Evolutionary conservation across 1,284 basidiomycete species (phyloP).

Genomic region (Hypsizygus ulmarius): DNA sequence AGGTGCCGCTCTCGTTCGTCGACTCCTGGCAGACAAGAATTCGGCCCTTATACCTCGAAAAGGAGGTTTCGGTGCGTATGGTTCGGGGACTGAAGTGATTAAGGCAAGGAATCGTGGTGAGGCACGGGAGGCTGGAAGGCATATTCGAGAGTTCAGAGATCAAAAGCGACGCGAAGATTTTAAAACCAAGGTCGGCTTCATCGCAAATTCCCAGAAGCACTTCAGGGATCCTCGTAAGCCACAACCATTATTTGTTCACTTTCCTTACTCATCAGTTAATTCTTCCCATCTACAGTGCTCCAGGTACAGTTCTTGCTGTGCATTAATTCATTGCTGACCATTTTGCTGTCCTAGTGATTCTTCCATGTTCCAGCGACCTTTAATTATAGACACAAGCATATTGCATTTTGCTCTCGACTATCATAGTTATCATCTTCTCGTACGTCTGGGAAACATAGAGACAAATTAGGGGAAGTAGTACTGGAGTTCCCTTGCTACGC

Average conservation of each 20-base stretch:
- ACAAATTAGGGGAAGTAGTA: too few species aligned
- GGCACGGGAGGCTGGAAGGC: conserved; percentile 88
- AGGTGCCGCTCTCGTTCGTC: conserved; percentile 70
- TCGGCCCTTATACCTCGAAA: conserved; percentile 79
- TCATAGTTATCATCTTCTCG: too few species aligned
- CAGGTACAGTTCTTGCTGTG: conserved; percentile 15
- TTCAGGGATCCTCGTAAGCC: conserved; percentile 61
- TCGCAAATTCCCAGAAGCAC: conserved; percentile 89
- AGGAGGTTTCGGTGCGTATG: conserved; percentile 85
- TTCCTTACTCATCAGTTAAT: background rate
- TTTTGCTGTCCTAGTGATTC: conserved; percentile 7
- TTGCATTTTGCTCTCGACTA: too few species aligned
- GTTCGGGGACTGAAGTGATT: conserved; percentile 76
- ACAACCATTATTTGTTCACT: background rate
- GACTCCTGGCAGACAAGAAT: conserved; percentile 77
- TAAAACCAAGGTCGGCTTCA: conserved; percentile 78
- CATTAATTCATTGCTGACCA: background rate
- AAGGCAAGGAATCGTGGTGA: conserved; percentile 94
- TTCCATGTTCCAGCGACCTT: background rate
- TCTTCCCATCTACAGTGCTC: conserved; percentile 17
- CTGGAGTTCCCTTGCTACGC: background rate
- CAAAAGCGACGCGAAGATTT: conserved; percentile 77
- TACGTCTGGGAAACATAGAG: too few species aligned
- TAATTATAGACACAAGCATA: background rate
- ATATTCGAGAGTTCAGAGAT: conserved; percentile 85